phyloP scores from a whole-genome alignment of 306 rosid genomes.

The Corylus americana region DNA sequence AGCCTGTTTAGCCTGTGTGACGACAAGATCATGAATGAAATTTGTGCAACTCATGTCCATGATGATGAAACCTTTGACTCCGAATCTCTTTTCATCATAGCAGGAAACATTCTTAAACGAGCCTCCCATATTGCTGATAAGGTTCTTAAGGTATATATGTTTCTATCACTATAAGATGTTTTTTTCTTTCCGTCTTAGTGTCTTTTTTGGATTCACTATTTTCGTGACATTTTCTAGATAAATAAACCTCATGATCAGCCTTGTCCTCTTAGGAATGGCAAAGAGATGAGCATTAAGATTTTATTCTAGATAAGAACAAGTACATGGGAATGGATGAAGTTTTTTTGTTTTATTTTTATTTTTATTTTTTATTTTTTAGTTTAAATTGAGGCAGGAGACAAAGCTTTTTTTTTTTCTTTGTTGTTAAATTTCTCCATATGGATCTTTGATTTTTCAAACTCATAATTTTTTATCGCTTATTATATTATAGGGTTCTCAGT shows the following conservation, averaged over 20 bases:
- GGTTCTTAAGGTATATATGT: slow-evolving; percentile 23
- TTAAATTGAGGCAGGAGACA: not conserved
- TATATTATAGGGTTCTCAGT: slow-evolving; percentile 41
- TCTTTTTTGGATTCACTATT: too few relatives aligned
- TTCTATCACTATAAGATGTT: too few relatives aligned
- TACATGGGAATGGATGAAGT: not conserved
- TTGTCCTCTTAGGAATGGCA: not conserved
- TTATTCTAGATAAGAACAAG: not conserved
- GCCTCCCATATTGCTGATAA: slow-evolving; percentile 53
- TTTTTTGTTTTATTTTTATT: not conserved
- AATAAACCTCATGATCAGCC: not conserved
- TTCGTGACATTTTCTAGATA: not conserved
- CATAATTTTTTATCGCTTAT: not conserved
- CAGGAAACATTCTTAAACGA: slow-evolving; percentile 45
- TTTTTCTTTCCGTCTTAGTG: too few relatives aligned
- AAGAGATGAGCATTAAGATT: not conserved
- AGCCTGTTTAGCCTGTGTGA: slow-evolving; percentile 51
- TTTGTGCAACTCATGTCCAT: slow-evolving; percentile 31
- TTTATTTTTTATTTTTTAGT: too few relatives aligned
- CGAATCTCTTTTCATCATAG: slow-evolving; percentile 49
- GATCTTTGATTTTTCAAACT: too few relatives aligned
- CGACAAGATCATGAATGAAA: slow-evolving; percentile 46
- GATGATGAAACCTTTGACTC: slow-evolving; percentile 41
- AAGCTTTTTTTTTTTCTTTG: not conserved
- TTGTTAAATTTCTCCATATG: too few relatives aligned